Evolutionary conservation across 2,329 filamentous ascomycete genomes (phyloP).

Genomic region (Tolypocladium ovalisporum): DNA sequence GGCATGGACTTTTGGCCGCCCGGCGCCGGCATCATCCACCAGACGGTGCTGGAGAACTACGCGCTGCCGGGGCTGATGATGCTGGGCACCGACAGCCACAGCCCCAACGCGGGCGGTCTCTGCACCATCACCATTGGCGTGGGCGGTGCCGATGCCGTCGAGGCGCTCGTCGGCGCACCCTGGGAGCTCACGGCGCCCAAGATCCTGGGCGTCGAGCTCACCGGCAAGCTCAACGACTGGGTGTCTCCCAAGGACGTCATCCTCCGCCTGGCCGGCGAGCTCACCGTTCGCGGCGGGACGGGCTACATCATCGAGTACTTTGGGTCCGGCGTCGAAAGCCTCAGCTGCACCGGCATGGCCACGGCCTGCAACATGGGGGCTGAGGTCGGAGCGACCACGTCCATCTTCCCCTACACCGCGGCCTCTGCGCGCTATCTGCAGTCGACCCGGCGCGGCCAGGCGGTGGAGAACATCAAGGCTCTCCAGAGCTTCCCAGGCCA

Average conservation of each 20-base stretch:
- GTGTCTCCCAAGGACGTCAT: conserved; percentile 94
- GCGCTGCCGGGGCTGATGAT: conserved; percentile 97
- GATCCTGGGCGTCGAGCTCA: conserved; percentile 74
- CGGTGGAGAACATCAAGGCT: conserved; percentile 55
- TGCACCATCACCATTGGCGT: conserved; percentile 94
- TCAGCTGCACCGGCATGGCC: conserved; percentile 89
- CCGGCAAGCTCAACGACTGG: conserved; percentile 80
- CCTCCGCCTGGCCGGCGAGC: conserved; percentile 72
- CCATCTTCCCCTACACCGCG: conserved; percentile 83
- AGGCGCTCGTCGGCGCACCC: conserved; percentile 88
- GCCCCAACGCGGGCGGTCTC: conserved; percentile 90
- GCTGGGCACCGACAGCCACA: conserved; percentile 95
- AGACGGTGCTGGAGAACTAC: conserved; percentile 97
- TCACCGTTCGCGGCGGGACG: conserved; percentile 90
- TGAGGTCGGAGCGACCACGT: conserved; percentile 92
- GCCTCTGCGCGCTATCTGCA: conserved; percentile 78
- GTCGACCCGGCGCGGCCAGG: conserved; percentile 58
- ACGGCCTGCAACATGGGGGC: conserved; percentile 84
- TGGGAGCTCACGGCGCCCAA: conserved; percentile 97
- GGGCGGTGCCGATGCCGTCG: conserved; percentile 91
- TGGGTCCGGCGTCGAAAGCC: conserved; percentile 76
- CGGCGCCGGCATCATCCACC: conserved; percentile 91
- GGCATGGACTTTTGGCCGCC: conserved; percentile 95
- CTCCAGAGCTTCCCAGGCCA: conserved; percentile 42
- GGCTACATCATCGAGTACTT: conserved; percentile 93